Evolutionary conservation across 2,329 filamentous ascomycete genomes (phyloP), one percentile per base, ranked within the genome.

Genomic region (Orbilia ellipsospora): DNA sequence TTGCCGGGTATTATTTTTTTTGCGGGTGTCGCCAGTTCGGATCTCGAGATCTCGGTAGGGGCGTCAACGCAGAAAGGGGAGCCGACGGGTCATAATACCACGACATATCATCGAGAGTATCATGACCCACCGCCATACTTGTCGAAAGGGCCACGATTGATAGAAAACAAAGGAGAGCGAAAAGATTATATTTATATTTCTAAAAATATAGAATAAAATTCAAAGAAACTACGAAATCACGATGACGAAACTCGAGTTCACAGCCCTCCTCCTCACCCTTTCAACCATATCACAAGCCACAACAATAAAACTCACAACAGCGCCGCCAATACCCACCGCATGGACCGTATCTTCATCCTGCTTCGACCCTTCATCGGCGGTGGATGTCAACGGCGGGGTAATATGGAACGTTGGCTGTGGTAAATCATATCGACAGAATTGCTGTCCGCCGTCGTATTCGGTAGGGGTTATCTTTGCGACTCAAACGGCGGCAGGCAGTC

Each of bases 361-460:
- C 20, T 69, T 69, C 26, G 59, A 54, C 4, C 51, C 61, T 4
- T 20, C 45, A 26, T 2, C 59, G 1, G 64, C 64, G 6, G 2
- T 31, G 2, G 72, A 59, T 55, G 44, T 55, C 28, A 23, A 51
- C n/a, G 18, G 40, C n/a, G 64, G 62, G 20, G 54, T 48, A 6
- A 75, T 75, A 52, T 75, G 55, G 12, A 75, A 75, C 26, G 28
- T 65, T 10, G 72, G 72, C 5, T 75, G 72, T 8, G 72, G 72
- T 15, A 61, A 48, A 15, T 15, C 28, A 18, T 16, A 31, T 13
- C 59, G 72, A 15, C 54, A 60, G n/a, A 69, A 36, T 16, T 75
- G 72, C 50, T 75, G 72, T 56, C 72, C 72, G 28, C 72, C 64
- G 2, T 28, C 36, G 8, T 75, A 48, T 26, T 31, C 18, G 56